Evolutionary conservation across 2,329 filamentous ascomycete species (phyloP).

Genomic region (Trichoderma polysporum): DNA sequence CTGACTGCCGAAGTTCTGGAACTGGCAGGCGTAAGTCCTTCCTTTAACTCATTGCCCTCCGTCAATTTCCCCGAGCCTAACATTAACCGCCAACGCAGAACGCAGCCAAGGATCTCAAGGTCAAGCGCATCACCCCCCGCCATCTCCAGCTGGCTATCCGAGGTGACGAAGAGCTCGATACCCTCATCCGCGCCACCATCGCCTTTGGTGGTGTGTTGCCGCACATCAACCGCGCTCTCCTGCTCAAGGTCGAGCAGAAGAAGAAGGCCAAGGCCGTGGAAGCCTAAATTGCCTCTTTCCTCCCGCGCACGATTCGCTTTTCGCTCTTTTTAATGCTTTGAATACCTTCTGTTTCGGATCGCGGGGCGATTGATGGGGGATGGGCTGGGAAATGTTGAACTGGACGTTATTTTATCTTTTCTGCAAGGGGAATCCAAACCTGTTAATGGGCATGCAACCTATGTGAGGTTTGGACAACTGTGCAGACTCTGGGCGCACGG

Average conservation of each 20-base stretch:
- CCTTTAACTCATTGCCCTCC: not conserved
- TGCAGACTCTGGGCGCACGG: constrained; percentile 18
- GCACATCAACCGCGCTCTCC: constrained; percentile 95
- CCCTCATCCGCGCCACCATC: constrained; percentile 94
- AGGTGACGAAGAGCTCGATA: constrained; percentile 97
- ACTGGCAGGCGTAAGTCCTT: constrained; percentile 74
- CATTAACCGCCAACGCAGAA: constrained; percentile 55
- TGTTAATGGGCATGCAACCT: constrained; percentile 6
- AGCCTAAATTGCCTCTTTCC: constrained; percentile 32
- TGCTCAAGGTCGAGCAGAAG: constrained; percentile 97
- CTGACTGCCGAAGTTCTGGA: constrained; percentile 97
- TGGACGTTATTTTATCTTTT: constrained; percentile 14
- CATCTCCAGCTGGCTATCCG: constrained; percentile 97
- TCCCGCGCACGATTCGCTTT: constrained; percentile 9
- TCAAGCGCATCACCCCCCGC: constrained; percentile 98
- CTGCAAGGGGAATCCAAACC: constrained; percentile 14
- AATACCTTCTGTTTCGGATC: constrained; percentile 19
- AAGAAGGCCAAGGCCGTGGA: constrained; percentile 70
- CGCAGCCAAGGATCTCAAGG: constrained; percentile 98
- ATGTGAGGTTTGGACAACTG: constrained; percentile 19
- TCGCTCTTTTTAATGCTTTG: constrained; percentile 15
- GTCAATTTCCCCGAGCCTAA: constrained; percentile 24
- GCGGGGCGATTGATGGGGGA: constrained; percentile 14
- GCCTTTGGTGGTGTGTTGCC: constrained; percentile 97
- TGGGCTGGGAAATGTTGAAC: constrained; percentile 15